Percentiles rank a stretch among this genome's conserved stretches.
These are phyloP conservation scores for Tribonema minus DNA, from an alignment of 108 stramenopile genomes.

Conservation along the genomic window DNA sequence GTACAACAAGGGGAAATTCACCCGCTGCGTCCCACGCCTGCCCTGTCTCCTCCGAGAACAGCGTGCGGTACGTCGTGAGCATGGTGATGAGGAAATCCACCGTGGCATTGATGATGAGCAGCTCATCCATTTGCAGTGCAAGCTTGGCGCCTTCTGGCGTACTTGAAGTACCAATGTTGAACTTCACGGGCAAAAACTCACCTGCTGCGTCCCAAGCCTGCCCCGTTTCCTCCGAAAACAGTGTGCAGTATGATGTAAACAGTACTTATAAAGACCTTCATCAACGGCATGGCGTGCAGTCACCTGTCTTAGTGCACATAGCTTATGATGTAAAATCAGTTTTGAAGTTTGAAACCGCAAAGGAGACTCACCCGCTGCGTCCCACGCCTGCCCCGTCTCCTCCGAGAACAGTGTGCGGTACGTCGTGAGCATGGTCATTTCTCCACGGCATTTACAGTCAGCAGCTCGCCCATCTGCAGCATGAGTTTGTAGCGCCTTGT, in stretches of 20 bases:
- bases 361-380: too few species aligned
- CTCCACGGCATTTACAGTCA: too few species aligned
- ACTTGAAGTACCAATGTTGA: too few species aligned
- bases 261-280: too few species aligned
- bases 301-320: too few species aligned
- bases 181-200: too few species aligned
- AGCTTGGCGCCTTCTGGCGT: not conserved
- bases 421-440: conserved; percentile 12
- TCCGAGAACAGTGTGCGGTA: conserved; percentile 34
- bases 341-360: too few species aligned
- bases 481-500: not conserved
- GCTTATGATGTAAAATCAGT: too few species aligned
- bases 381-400: not conserved
- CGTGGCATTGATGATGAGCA: conserved; percentile 14
- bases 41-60: conserved; percentile 13
- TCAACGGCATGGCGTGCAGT: too few species aligned
- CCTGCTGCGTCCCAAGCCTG: too few species aligned
- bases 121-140: not conserved
- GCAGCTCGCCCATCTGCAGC: not conserved
- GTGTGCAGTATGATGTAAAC: conserved; percentile 27
- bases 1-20: too few species aligned
- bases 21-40: too few species aligned
- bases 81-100: conserved; percentile 12
- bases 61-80: conserved; percentile 26
- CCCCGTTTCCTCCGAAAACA: conserved; percentile 11